phyloP scores from a whole-genome alignment of 1,284 basidiomycete species.

The Irpex lacteus region DNA sequence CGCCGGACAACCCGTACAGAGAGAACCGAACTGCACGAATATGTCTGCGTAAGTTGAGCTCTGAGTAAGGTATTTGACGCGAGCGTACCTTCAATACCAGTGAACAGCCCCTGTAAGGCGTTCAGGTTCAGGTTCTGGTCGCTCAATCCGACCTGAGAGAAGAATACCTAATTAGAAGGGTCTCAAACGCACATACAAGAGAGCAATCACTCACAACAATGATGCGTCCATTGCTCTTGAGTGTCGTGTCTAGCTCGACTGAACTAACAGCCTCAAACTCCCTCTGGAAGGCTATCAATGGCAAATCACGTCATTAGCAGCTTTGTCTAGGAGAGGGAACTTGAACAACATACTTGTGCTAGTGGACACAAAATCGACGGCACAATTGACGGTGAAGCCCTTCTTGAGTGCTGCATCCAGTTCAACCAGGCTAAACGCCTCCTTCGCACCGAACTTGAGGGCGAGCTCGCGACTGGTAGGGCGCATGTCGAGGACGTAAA shows the following conservation, averaged over 20 bases:
- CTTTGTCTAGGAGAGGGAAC: not conserved
- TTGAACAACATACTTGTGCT: slow-evolving; percentile 24
- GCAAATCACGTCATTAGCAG: not conserved
- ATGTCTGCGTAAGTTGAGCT: not conserved
- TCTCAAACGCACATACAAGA: not conserved
- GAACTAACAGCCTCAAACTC: not conserved
- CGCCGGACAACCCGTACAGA: not conserved
- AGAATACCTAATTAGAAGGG: not conserved
- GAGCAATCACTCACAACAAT: not conserved
- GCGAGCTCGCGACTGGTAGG: slow-evolving; percentile 23
- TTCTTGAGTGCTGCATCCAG: slow-evolving; percentile 18
- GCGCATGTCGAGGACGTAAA: slow-evolving; percentile 26
- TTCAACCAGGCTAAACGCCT: slow-evolving; percentile 22
- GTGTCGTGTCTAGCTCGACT: not conserved
- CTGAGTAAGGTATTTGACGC: no score
- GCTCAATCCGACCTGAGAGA: slow-evolving; percentile 3
- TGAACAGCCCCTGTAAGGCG: not conserved
- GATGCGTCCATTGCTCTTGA: not conserved
- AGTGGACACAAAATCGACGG: slow-evolving; percentile 25
- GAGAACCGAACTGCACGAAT: not conserved
- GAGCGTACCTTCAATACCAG: not conserved
- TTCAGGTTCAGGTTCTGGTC: not conserved
- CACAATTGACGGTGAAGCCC: slow-evolving; percentile 23
- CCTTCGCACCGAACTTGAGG: slow-evolving; percentile 23
- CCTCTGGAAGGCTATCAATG: not conserved